These are phyloP conservation scores for Xanthoconium stramineum DNA, from an alignment of 768 basidiomycete genomes.

Conservation along the genomic window DNA sequence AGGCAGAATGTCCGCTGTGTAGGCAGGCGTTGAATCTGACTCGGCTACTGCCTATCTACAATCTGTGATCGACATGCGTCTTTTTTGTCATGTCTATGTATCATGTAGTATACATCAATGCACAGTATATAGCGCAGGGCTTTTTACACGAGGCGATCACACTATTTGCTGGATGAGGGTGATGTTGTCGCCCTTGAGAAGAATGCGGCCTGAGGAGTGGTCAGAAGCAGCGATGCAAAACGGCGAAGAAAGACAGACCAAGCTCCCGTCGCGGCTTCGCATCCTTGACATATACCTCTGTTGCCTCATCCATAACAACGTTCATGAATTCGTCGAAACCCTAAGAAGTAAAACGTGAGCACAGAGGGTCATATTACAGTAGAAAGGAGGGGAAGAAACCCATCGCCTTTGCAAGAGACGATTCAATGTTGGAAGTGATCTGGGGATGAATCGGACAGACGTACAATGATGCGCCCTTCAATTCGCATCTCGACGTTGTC, in stretches of 20 bases:
- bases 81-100: not conserved
- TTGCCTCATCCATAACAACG: slow-evolving; percentile 88
- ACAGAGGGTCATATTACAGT: not conserved
- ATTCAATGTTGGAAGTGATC: slow-evolving; percentile 40
- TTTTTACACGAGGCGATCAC: slow-evolving; percentile 24
- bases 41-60: slow-evolving; percentile 77
- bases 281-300: slow-evolving; percentile 89
- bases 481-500: slow-evolving; percentile 97
- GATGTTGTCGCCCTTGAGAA: slow-evolving; percentile 97
- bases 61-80: slow-evolving; percentile 49
- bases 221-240: not conserved
- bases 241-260: slow-evolving; percentile 47
- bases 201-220: slow-evolving; percentile 69
- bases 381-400: slow-evolving; percentile 11
- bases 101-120: slow-evolving; percentile 22
- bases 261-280: slow-evolving; percentile 81
- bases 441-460: slow-evolving; percentile 35
- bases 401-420: slow-evolving; percentile 37
- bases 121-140: slow-evolving; percentile 1
- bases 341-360: slow-evolving; percentile 42
- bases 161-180: slow-evolving; percentile 85
- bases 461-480: slow-evolving; percentile 91
- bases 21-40: slow-evolving; percentile 70
- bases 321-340: slow-evolving; percentile 99
- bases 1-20: slow-evolving; percentile 87